Percentiles rank a stretch among this genome's conserved stretches.
Conservation (phyloP, 257 asterid genomes). For the Asclepias syriaca region DNA sequence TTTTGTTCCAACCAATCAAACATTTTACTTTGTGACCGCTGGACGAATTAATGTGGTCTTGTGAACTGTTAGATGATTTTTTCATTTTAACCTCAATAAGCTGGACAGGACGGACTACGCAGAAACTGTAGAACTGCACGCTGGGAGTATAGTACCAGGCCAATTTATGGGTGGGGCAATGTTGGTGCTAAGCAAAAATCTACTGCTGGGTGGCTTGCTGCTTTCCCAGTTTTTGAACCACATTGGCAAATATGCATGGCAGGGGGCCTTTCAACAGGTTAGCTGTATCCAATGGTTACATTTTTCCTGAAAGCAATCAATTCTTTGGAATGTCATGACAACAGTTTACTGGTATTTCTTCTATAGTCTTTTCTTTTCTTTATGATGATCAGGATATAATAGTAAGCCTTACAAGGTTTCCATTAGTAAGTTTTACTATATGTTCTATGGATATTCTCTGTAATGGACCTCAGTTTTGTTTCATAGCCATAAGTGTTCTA, state of each 20-base stretch:
- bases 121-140: slow-evolving; percentile 76
- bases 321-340: neutral
- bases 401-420: neutral
- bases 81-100: slow-evolving; percentile 30
- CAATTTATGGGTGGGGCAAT: slow-evolving; percentile 95
- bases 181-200: slow-evolving; percentile 81
- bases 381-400: neutral
- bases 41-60: too few relatives aligned
- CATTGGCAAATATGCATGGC: slow-evolving; percentile 99
- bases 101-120: slow-evolving; percentile 82
- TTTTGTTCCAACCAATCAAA: neutral
- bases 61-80: slow-evolving; percentile 6
- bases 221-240: slow-evolving; percentile 98
- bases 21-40: neutral
- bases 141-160: slow-evolving; percentile 87
- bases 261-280: slow-evolving; percentile 95
- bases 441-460: neutral
- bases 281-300: slow-evolving; percentile 6
- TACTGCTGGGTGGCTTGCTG: slow-evolving; percentile 99
- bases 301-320: neutral
- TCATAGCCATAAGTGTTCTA: too few relatives aligned
- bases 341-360: neutral
- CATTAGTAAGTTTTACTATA: neutral
- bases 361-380: neutral
- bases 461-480: neutral